Conservation (phyloP, 805 yeast species). For the Hanseniaspora clermontiae region DNA sequence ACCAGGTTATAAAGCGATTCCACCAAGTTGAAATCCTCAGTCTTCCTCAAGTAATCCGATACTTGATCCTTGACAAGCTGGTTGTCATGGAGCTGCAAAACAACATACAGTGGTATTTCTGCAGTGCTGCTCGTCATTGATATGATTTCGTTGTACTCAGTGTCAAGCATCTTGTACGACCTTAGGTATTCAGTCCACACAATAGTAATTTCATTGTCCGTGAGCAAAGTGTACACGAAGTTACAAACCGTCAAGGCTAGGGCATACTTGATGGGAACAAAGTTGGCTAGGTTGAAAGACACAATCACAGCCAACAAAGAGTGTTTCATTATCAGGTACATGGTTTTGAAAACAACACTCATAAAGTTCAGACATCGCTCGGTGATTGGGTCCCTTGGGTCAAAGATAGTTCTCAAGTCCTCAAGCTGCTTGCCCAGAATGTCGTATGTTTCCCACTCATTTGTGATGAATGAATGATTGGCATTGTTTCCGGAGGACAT, state of each 20-base stretch:
- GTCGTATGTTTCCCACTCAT: not conserved
- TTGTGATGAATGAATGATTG: not conserved
- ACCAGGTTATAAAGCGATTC: not conserved
- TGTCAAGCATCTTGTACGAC: constrained; percentile 4
- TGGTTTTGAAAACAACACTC: constrained; percentile 17
- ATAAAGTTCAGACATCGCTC: not conserved
- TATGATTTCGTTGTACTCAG: constrained; percentile 10
- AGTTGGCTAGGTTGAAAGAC: constrained; percentile 18
- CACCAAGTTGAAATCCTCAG: not conserved
- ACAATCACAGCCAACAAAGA: constrained; percentile 20
- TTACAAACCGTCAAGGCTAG: constrained; percentile 15
- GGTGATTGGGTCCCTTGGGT: constrained; percentile 2
- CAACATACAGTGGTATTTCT: not conserved
- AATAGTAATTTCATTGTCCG: constrained; percentile 21
- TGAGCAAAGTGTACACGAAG: constrained; percentile 18
- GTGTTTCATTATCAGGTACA: constrained; percentile 19
- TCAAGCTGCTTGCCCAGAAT: not conserved
- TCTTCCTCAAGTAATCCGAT: not conserved
- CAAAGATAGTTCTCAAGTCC: constrained; percentile 3
- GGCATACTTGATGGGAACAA: constrained; percentile 18
- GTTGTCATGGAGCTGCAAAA: not conserved
- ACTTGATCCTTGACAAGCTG: not conserved
- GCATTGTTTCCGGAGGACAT: no score
- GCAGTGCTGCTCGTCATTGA: not conserved
- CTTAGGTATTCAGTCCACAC: constrained; percentile 22